These are phyloP conservation scores for Carallia pectinifolia DNA, from an alignment of 345 rosid genomes.

Conservation along the genomic window DNA sequence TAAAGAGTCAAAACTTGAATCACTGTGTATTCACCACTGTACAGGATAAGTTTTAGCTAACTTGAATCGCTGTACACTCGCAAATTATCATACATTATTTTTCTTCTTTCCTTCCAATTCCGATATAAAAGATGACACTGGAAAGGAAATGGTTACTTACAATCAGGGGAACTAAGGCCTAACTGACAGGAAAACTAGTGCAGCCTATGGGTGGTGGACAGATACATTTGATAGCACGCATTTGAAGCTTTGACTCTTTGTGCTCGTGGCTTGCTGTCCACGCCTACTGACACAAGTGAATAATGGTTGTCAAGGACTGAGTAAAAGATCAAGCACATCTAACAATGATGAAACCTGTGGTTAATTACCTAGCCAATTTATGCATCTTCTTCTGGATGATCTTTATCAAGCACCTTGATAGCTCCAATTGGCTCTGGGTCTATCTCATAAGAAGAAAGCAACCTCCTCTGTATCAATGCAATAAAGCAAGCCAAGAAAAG, in stretches of 20 bases:
- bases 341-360: not conserved
- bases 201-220: not conserved
- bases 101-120: not conserved
- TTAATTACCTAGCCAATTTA: constrained; percentile 22
- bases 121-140: constrained; percentile 17
- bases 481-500: not conserved
- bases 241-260: constrained; percentile 3
- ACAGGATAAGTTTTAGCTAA: constrained; percentile 3
- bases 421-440: constrained; percentile 38
- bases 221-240: constrained; percentile 14
- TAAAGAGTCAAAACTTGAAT: constrained; percentile 15
- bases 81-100: not conserved
- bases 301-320: not conserved
- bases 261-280: constrained; percentile 2
- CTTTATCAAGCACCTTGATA: constrained; percentile 25
- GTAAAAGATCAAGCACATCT: not conserved
- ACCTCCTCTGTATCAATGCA: constrained; percentile 61
- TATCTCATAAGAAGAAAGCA: constrained; percentile 69
- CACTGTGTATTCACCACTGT: not conserved
- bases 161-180: constrained; percentile 13
- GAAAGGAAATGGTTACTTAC: constrained; percentile 7
- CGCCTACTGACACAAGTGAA: not conserved
- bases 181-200: constrained; percentile 1
- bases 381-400: constrained; percentile 33
- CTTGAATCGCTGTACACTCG: constrained; percentile 12